These are phyloP conservation scores for Penicillium angulare DNA, from an alignment of 495 filamentous ascomycete species.

Conservation along the genomic window DNA sequence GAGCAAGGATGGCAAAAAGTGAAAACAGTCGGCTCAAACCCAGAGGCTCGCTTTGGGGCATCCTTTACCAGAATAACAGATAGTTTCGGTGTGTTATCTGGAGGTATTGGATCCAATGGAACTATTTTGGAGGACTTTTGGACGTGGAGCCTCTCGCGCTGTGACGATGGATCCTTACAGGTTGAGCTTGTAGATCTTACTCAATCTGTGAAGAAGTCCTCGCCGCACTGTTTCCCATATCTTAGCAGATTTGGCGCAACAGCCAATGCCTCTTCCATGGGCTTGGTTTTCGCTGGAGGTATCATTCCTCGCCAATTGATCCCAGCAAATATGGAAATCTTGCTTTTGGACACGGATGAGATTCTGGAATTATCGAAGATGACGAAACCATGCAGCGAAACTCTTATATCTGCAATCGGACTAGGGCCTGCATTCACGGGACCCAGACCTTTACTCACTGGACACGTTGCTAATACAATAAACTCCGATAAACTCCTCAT, in stretches of 20 bases:
- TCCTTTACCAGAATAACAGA: slow-evolving; percentile 39
- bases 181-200: slow-evolving; percentile 29
- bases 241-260: slow-evolving; percentile 33
- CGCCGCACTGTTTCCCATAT: slow-evolving; percentile 19
- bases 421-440: slow-evolving; percentile 16
- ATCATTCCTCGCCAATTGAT: slow-evolving; percentile 33
- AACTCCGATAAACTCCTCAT: slow-evolving; percentile 52
- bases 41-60: slow-evolving; percentile 62
- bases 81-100: slow-evolving; percentile 58
- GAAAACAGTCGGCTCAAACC: slow-evolving; percentile 34
- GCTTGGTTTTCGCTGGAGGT: slow-evolving; percentile 42
- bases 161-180: slow-evolving; percentile 21
- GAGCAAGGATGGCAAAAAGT: slow-evolving; percentile 50
- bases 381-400: slow-evolving; percentile 10
- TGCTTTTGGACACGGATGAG: slow-evolving; percentile 27
- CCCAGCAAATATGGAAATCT: slow-evolving; percentile 33
- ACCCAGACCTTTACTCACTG: slow-evolving; percentile 62
- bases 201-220: slow-evolving; percentile 13
- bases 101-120: slow-evolving; percentile 64
- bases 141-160: slow-evolving; percentile 50
- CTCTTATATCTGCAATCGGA: slow-evolving; percentile 22
- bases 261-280: slow-evolving; percentile 32
- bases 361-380: slow-evolving; percentile 10
- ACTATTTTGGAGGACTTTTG: slow-evolving; percentile 55
- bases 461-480: slow-evolving; percentile 54